Evolutionary conservation across 352 stramenopile species (phyloP), one percentile per base, ranked within the genome.

Genomic region (Phytophthora tubulina): DNA sequence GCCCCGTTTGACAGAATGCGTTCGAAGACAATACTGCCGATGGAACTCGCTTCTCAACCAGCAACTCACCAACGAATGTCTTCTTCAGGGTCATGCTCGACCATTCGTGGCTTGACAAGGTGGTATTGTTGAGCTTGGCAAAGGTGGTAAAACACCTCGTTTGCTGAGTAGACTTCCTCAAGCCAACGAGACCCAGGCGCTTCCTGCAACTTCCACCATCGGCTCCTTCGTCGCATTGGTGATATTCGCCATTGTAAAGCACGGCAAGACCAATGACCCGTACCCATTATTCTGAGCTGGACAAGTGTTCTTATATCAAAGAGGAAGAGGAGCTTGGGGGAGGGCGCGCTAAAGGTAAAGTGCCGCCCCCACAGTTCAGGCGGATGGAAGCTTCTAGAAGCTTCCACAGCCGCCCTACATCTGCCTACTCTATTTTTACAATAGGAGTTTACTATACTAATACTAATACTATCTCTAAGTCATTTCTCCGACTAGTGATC

Each of bases 1-100:
- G 75, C 77, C 7, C 77, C 81, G 3, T 79, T 78, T 0, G 73
- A 71, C 0, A 90, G 31, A 5, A 69, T 31, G 13, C 49, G 38
- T 17, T 83, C 32, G 31, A 85, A 84, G 2, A 3, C 6, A 11
- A 74, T 49, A 8, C 44, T 62, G n/a, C 78, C 69, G 31, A 72
- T 8, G 73, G 59, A 15, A 80, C 45, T 2, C 72, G 67, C 56
- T 75, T 77, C 5, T 55, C 54, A 2, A 44, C 11, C 0, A 66
- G 53, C 17, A 55, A 53, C 7, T 52, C 45, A 36, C 66, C 65
- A 2, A 31, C 32, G 6, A 72, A 46, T 33, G 61, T 63, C 13
- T 11, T 69, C 48, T 55, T 68, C 6, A 67, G 39, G 10, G 55
- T 63, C 11, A 15, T 32, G 21, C 58, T 70, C 0, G 57, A 67